Evolutionary conservation across 768 basidiomycete genomes (phyloP), one percentile per base, ranked within the genome.

Genomic region (Phylloporus rhodoxanthus): DNA sequence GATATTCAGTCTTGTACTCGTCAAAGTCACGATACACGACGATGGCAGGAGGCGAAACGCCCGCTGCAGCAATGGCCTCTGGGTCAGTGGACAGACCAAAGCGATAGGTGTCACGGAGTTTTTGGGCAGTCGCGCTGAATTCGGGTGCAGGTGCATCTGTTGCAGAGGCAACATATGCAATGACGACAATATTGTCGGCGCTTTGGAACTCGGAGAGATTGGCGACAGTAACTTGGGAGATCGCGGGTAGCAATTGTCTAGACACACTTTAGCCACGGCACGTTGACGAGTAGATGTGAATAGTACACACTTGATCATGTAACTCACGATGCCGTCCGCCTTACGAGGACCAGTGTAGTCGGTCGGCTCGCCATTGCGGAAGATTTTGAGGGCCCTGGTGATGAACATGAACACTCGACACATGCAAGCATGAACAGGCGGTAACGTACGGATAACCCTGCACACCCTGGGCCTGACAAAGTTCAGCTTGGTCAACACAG

Each of bases 11-110:
- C 52, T 70, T 71, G 57, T 86, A 89, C 57, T 94, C 93, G 61
- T 99, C 96, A 68, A 91, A 98, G 50, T 68, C 68, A 58, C 96
- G 92, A 78, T 95, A 98, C 55, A 94, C 80, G 51, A 98, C 84
- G 47, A 99, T 76, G 32, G 92, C 79, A 14, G 96, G 94, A 33
- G 86, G 76, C 11, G 78, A 79, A 45, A 92, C 82, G 47, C 81
- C 85, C 43, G 84, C 91, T 38, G 77, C 81, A 56, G 77, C 76
- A 59, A 82, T 80, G 45, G 77, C 78, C 11, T 76, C 81, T 32
- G 78, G 68, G 65, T 96, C 92, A 47, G 84, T 84, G 50, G 83
- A 75, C 42, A 87, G 66, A 68, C 96, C 96, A 60, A 99, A 99
- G 45, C 98, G 85, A 70, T 84, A 97, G 54, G 85, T 84, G 50